A percentile compares a stretch with the other conserved stretches of the same genome.
Evolutionary conservation across 768 basidiomycete genomes (phyloP).

Genomic region (Termitomyces sp.): DNA sequence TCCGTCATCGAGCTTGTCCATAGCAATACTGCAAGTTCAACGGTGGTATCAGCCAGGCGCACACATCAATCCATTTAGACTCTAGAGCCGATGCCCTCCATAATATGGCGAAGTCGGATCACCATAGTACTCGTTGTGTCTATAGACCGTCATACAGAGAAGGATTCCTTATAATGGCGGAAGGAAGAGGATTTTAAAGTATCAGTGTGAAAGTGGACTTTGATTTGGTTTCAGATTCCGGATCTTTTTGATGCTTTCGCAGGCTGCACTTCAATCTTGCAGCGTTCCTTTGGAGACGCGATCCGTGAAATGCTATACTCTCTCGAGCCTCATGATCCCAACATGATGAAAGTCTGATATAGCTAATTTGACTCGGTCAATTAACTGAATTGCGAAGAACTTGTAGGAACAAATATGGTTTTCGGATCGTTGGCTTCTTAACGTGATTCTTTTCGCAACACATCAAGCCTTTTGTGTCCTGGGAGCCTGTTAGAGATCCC

Average conservation of each 20-base stretch:
- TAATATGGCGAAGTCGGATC: neutral
- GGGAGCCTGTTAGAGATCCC: neutral
- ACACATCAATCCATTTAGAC: neutral
- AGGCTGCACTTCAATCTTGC: neutral
- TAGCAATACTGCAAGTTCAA: neutral
- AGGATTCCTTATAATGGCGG: neutral
- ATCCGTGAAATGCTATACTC: neutral
- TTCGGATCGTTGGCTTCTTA: neutral
- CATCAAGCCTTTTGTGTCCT: neutral
- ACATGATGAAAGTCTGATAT: neutral
- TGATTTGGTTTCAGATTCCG: neutral
- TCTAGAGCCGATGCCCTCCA: neutral
- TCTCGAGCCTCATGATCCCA: neutral
- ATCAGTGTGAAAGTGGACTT: neutral
- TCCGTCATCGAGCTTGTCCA: constrained; percentile 47
- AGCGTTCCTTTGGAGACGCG: neutral
- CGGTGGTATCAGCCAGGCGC: constrained; percentile 53
- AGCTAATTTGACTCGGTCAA: neutral
- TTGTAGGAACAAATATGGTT: neutral
- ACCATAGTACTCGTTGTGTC: neutral
- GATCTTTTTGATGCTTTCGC: neutral
- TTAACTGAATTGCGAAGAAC: neutral
- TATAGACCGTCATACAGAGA: neutral
- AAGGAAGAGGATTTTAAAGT: neutral
- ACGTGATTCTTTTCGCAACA: neutral